These are phyloP conservation scores for Golubevia pallescens DNA, from an alignment of 1,284 basidiomycete species.

Conservation along the genomic window DNA sequence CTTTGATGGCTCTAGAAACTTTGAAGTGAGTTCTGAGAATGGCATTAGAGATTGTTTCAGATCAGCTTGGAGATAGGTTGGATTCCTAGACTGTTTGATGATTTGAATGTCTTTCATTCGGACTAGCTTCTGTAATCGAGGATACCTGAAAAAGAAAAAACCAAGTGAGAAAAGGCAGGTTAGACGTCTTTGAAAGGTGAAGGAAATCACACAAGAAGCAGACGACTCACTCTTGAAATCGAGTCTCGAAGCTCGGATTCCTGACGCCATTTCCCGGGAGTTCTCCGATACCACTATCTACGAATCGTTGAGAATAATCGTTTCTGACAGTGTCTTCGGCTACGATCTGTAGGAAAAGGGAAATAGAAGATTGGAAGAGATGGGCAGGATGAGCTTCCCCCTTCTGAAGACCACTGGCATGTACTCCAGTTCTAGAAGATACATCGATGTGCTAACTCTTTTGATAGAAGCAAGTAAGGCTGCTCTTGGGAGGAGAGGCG, in stretches of 20 bases:
- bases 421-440: too few relatives aligned
- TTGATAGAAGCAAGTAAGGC: too few relatives aligned
- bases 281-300: slow-evolving; percentile 67
- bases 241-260: slow-evolving; percentile 68
- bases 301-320: slow-evolving; percentile 89
- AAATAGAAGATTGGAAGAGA: too few relatives aligned
- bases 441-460: too few relatives aligned
- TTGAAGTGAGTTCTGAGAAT: background rate
- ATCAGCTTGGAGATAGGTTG: slow-evolving; percentile 43
- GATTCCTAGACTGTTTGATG: slow-evolving; percentile 27
- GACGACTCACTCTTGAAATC: slow-evolving; percentile 85
- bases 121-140: slow-evolving; percentile 43
- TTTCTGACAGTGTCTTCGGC: slow-evolving; percentile 95
- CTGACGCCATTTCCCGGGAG: slow-evolving; percentile 52
- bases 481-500: too few relatives aligned
- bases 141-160: slow-evolving; percentile 23
- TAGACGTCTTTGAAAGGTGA: too few relatives aligned
- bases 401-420: too few relatives aligned
- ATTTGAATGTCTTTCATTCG: slow-evolving; percentile 45
- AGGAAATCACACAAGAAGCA: too few relatives aligned
- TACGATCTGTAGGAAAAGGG: too few relatives aligned
- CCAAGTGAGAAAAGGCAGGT: background rate
- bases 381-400: too few relatives aligned
- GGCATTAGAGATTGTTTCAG: slow-evolving; percentile 17
- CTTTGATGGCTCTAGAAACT: too few relatives aligned